Percentiles rank a stretch among this genome's conserved stretches.
Evolutionary conservation across 1,284 basidiomycete genomes (phyloP).

Genomic region (Leucoagaricus sp.): DNA sequence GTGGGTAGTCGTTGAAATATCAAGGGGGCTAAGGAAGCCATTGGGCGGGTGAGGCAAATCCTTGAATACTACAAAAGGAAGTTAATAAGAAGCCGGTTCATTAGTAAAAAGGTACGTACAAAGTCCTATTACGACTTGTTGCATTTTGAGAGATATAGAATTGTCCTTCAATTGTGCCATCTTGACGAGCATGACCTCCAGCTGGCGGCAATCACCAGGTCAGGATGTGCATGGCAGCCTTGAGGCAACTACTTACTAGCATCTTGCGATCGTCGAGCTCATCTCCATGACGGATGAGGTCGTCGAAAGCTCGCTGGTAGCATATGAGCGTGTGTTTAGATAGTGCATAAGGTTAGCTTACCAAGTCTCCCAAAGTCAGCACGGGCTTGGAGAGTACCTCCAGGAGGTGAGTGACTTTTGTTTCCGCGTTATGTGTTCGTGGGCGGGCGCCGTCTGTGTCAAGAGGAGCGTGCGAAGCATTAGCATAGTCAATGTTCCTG

Average conservation of each 20-base stretch:
- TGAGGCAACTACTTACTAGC: slow-evolving; percentile 39
- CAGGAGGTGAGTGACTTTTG: slow-evolving; percentile 20
- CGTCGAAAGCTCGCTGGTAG: slow-evolving; percentile 47
- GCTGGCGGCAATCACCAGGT: slow-evolving; percentile 33
- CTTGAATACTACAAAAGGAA: slow-evolving; percentile 49
- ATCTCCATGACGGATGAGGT: slow-evolving; percentile 48
- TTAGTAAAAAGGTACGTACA: slow-evolving; percentile 38
- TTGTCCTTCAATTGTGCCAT: slow-evolving; percentile 50
- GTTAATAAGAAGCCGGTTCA: slow-evolving; percentile 16
- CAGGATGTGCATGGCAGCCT: background rate
- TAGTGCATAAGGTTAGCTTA: slow-evolving; percentile 20
- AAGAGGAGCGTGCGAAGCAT: slow-evolving; percentile 26
- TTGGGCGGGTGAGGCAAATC: slow-evolving; percentile 71
- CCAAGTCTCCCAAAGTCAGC: slow-evolving; percentile 31
- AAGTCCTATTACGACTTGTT: slow-evolving; percentile 48
- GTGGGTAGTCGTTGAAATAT: background rate
- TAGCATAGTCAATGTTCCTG: slow-evolving; percentile 23
- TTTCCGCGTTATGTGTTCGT: slow-evolving; percentile 20
- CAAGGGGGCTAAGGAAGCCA: slow-evolving; percentile 39
- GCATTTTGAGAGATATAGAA: slow-evolving; percentile 37
- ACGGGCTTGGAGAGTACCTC: slow-evolving; percentile 25
- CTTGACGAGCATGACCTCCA: slow-evolving; percentile 54
- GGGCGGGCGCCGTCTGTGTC: slow-evolving; percentile 31
- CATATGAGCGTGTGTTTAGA: background rate
- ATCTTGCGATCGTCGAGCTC: slow-evolving; percentile 61